These are phyloP conservation scores for Penicillium nucicola DNA, from an alignment of 495 filamentous ascomycete genomes.

Conservation along the genomic window DNA sequence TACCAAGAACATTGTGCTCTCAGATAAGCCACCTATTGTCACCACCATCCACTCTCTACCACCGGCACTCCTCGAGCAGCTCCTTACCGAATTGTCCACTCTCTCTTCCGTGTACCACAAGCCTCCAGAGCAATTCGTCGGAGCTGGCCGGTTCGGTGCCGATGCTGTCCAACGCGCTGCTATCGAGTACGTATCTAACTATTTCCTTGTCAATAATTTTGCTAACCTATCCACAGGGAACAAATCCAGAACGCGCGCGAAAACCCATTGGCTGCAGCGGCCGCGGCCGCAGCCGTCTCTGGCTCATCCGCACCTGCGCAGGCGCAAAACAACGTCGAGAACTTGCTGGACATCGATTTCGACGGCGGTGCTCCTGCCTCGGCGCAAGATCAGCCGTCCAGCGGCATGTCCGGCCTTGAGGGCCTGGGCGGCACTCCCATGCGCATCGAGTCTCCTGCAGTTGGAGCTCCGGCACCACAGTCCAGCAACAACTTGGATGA, in stretches of 20 bases:
- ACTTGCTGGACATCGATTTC: constrained; percentile 96
- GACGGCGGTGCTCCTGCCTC: constrained; percentile 91
- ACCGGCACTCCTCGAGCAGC: constrained; percentile 74
- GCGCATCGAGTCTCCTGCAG: constrained; percentile 64
- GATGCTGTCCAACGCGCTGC: constrained; percentile 93
- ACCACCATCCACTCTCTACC: constrained; percentile 90
- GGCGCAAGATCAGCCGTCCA: constrained; percentile 65
- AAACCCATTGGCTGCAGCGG: constrained; percentile 81
- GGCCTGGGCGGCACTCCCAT: constrained; percentile 77
- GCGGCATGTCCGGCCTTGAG: constrained; percentile 64
- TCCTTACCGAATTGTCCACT: constrained; percentile 89
- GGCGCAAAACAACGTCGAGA: constrained; percentile 80
- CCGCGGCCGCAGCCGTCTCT: constrained; percentile 65
- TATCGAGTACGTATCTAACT: constrained; percentile 63
- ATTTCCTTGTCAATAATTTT: not conserved
- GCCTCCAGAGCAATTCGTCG: constrained; percentile 92
- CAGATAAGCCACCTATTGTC: constrained; percentile 89
- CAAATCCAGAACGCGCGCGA: constrained; percentile 87
- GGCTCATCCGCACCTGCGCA: constrained; percentile 48
- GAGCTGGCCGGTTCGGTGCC: constrained; percentile 88
- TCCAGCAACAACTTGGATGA: constrained; percentile 75
- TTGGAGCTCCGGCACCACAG: constrained; percentile 37
- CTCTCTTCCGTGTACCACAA: constrained; percentile 99
- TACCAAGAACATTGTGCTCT: constrained; percentile 85
- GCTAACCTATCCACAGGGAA: constrained; percentile 49